Conservation (phyloP, 2,329 filamentous ascomycete species). For the Dothideomycetes sp. region DNA sequence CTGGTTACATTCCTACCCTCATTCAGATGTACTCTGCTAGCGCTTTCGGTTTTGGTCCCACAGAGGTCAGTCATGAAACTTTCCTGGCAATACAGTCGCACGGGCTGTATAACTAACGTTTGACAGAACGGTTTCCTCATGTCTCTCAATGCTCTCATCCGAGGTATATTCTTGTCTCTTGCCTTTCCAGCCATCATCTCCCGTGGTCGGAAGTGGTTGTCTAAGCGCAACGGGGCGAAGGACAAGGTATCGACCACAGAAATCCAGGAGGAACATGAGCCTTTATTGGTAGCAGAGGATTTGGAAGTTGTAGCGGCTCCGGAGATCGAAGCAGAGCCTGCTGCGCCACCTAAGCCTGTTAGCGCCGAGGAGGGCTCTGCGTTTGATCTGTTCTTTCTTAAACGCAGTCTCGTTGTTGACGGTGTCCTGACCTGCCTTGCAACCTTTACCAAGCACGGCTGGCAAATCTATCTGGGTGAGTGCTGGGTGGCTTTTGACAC, state of each 20-base stretch:
- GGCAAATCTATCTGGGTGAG: constrained; percentile 52
- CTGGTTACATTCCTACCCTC: constrained; percentile 54
- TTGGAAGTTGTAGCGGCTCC: constrained; percentile 12
- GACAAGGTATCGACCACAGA: background rate
- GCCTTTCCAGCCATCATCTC: constrained; percentile 34
- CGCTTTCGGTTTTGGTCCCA: constrained; percentile 32
- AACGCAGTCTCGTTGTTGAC: constrained; percentile 55
- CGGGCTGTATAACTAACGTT: too few species aligned
- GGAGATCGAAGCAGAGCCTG: constrained; percentile 21
- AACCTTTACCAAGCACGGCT: constrained; percentile 49
- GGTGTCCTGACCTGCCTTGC: constrained; percentile 52
- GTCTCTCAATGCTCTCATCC: constrained; percentile 32
- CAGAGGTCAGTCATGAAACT: too few species aligned
- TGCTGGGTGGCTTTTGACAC: background rate
- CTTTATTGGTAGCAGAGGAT: background rate
- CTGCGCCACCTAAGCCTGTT: constrained; percentile 38
- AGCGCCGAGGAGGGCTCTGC: constrained; percentile 35
- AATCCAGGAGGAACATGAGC: background rate
- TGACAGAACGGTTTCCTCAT: constrained; percentile 37
- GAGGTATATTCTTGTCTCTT: constrained; percentile 33
- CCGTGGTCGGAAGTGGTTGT: constrained; percentile 22
- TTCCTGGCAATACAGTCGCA: too few species aligned
- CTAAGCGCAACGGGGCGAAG: too few species aligned
- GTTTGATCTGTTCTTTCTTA: constrained; percentile 58
- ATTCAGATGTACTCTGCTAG: constrained; percentile 39